These are phyloP conservation scores for Yamadazyma siamensis DNA, from an alignment of 1,139 yeast species.

Conservation along the genomic window DNA sequence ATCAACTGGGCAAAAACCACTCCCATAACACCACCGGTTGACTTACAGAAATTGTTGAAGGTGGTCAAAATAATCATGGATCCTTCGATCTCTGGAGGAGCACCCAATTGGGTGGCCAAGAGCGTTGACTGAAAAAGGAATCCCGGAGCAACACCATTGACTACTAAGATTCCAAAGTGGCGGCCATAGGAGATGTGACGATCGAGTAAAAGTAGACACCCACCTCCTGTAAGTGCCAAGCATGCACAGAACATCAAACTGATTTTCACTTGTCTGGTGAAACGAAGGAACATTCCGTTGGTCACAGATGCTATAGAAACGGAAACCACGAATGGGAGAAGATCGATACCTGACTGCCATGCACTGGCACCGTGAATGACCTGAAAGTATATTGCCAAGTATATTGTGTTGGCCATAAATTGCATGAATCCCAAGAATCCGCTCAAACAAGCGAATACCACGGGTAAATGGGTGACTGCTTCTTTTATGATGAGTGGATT, in stretches of 20 bases:
- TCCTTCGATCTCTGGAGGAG: conserved; percentile 50
- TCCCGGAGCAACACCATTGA: conserved; percentile 57
- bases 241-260: conserved; percentile 42
- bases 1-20: conserved; percentile 47
- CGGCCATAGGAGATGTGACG: conserved; percentile 30
- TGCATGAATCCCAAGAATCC: conserved; percentile 39
- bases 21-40: conserved; percentile 49
- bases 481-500: conserved; percentile 47
- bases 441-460: conserved; percentile 34
- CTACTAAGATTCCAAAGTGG: conserved; percentile 51
- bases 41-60: conserved; percentile 43
- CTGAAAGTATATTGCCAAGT: conserved; percentile 55
- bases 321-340: conserved; percentile 53
- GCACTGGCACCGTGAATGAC: conserved; percentile 46
- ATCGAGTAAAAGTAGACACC: conserved; percentile 42
- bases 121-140: conserved; percentile 49
- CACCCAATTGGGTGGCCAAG: conserved; percentile 51
- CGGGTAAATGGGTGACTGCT: conserved; percentile 33
- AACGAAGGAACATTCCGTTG: conserved; percentile 46
- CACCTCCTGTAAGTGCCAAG: conserved; percentile 50
- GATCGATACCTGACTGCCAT: conserved; percentile 55
- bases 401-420: conserved; percentile 44
- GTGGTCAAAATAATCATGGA: conserved; percentile 50
- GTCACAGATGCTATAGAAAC: conserved; percentile 46
- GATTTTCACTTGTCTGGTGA: conserved; percentile 48